A percentile compares a stretch with the other conserved stretches of the same genome.
Evolutionary conservation across 2,329 filamentous ascomycete species (phyloP).

Genomic region (Paracoccidioides brasiliensis): DNA sequence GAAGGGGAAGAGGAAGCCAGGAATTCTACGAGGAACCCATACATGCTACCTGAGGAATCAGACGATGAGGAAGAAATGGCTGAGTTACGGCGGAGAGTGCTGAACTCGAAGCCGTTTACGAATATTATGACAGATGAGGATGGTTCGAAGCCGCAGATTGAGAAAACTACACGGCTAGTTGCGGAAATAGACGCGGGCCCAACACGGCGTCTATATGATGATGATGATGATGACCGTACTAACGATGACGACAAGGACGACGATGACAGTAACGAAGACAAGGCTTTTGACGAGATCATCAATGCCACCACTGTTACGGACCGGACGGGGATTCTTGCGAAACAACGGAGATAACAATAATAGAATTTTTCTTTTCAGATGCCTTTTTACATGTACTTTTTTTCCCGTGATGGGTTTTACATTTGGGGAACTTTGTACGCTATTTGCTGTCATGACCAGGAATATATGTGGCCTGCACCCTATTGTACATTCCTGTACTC

Average conservation of each 20-base stretch:
- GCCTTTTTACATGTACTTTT: neutral
- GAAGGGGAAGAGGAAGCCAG: constrained; percentile 32
- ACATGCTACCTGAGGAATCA: constrained; percentile 63
- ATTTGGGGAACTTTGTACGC: too few species aligned
- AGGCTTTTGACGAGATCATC: constrained; percentile 87
- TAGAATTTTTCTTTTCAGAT: neutral
- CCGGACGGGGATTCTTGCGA: constrained; percentile 57
- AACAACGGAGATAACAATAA: constrained; percentile 35
- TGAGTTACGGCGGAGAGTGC: constrained; percentile 75
- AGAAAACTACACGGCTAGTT: constrained; percentile 47
- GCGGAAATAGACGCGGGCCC: constrained; percentile 16
- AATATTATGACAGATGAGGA: constrained; percentile 23
- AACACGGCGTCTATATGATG: neutral
- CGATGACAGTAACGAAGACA: constrained; percentile 51
- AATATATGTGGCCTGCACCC: too few species aligned
- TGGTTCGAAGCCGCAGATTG: constrained; percentile 43
- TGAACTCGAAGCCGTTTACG: constrained; percentile 75
- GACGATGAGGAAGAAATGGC: constrained; percentile 88
- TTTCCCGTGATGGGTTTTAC: too few species aligned
- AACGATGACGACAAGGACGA: constrained; percentile 60
- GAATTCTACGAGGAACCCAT: constrained; percentile 48
- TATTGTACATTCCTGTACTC: too few species aligned
- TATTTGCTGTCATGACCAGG: too few species aligned
- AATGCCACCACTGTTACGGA: constrained; percentile 83
- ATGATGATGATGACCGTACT: constrained; percentile 18